Conservation (phyloP, 2,329 filamentous ascomycete species). For the Aspergillus jensenii region DNA sequence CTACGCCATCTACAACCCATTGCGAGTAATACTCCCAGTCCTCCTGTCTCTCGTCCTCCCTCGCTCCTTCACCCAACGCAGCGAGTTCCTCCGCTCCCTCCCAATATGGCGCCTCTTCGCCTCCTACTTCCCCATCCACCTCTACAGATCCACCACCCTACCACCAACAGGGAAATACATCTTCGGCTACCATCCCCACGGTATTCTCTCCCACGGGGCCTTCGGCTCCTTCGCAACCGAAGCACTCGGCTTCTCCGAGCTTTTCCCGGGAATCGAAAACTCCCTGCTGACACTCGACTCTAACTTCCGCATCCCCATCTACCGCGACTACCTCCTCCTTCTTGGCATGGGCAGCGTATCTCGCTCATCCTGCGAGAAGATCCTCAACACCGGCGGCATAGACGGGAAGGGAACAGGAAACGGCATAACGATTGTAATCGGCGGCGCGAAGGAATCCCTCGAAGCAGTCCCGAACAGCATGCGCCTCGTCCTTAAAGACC, state of each 20-base stretch:
- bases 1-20: background rate
- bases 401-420: background rate
- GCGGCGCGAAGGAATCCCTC: background rate
- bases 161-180: conserved; percentile 33
- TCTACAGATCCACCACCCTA: conserved; percentile 75
- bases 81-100: conserved; percentile 63
- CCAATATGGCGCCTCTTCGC: conserved; percentile 77
- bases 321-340: background rate
- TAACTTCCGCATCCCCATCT: background rate
- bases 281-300: background rate
- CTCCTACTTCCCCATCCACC: conserved; percentile 75
- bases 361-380: background rate
- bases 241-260: background rate
- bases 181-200: background rate
- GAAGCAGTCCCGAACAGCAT: background rate
- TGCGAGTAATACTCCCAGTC: background rate
- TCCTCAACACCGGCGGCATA: background rate
- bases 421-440: background rate
- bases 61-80: background rate
- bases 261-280: background rate
- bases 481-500: background rate
- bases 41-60: conserved; percentile 26
- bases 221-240: background rate
- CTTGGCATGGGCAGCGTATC: background rate
- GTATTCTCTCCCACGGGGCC: background rate